Evolutionary conservation across 1,284 basidiomycete species (phyloP).

Genomic region (Malassezia nana): DNA sequence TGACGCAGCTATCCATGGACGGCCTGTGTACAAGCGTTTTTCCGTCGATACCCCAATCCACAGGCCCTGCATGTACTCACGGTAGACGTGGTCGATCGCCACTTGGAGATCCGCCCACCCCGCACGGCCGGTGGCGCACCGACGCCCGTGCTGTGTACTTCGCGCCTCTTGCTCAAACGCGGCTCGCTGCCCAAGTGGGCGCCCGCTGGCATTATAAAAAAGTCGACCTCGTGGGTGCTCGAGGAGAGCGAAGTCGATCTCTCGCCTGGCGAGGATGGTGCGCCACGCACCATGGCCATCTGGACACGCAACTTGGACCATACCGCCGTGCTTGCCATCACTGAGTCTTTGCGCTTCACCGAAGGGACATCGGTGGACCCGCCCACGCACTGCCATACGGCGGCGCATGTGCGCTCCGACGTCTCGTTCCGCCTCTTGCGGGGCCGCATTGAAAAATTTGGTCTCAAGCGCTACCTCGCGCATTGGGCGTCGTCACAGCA

Average conservation of each 20-base stretch:
- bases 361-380: slow-evolving; percentile 1
- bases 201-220: slow-evolving; percentile 61
- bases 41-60: slow-evolving; percentile 92
- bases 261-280: slow-evolving; percentile 16
- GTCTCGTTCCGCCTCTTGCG: slow-evolving; percentile 33
- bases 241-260: slow-evolving; percentile 47
- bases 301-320: slow-evolving; percentile 47
- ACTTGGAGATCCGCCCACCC: slow-evolving; percentile 32
- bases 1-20: slow-evolving; percentile 24
- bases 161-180: slow-evolving; percentile 79
- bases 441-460: slow-evolving; percentile 44
- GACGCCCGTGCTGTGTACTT: slow-evolving; percentile 68
- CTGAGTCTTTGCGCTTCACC: slow-evolving; percentile 31
- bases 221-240: slow-evolving; percentile 45
- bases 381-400: slow-evolving; percentile 23
- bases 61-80: slow-evolving; percentile 86
- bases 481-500: slow-evolving; percentile 41
- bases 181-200: slow-evolving; percentile 85
- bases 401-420: slow-evolving; percentile 35
- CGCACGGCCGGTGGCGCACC: slow-evolving; percentile 24
- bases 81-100: slow-evolving; percentile 81
- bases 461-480: slow-evolving; percentile 40
- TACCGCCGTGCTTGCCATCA: slow-evolving; percentile 39
- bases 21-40: slow-evolving; percentile 59
- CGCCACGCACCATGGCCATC: slow-evolving; percentile 29